A percentile compares a stretch with the other conserved stretches of the same genome.
These are phyloP conservation scores for Abrus pulchellus DNA, from an alignment of 306 rosid genomes.

Conservation along the genomic window DNA sequence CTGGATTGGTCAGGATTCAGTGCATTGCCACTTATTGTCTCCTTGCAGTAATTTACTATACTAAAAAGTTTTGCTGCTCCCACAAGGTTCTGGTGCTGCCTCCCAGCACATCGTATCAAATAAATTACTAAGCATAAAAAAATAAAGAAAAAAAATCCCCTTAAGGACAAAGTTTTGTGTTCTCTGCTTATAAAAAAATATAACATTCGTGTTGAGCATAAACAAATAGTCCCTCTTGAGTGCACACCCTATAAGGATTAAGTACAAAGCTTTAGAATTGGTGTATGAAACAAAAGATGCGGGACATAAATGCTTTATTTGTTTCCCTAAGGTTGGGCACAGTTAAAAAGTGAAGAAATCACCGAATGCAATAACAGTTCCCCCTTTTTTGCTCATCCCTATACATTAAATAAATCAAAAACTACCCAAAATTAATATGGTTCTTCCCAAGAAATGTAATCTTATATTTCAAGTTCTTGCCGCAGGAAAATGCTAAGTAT, in stretches of 20 bases:
- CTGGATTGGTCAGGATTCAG: conserved; percentile 56
- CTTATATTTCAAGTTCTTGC: too few species aligned
- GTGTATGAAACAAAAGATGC: not conserved
- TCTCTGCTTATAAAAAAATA: too few species aligned
- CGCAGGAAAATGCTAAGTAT: too few species aligned
- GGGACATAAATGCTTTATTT: conserved; percentile 23
- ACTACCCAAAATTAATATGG: too few species aligned
- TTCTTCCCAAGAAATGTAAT: too few species aligned
- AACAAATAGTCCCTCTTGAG: not conserved
- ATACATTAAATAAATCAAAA: too few species aligned
- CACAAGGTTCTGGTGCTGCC: conserved; percentile 45
- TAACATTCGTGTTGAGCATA: too few species aligned
- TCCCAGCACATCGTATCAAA: not conserved
- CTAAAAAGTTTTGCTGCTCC: conserved; percentile 51
- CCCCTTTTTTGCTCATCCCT: too few species aligned
- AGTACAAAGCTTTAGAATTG: not conserved
- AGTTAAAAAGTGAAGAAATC: not conserved
- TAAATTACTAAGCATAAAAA: not conserved
- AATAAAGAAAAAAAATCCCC: not conserved
- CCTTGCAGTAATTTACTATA: conserved; percentile 64
- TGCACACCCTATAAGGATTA: not conserved
- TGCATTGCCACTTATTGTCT: conserved; percentile 57
- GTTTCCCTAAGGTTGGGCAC: not conserved
- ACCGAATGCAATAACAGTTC: conserved; percentile 42
- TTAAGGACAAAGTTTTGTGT: too few species aligned